Evolutionary conservation across 2,329 filamentous ascomycete species (phyloP).

Genomic region (Volutella citrinella): DNA sequence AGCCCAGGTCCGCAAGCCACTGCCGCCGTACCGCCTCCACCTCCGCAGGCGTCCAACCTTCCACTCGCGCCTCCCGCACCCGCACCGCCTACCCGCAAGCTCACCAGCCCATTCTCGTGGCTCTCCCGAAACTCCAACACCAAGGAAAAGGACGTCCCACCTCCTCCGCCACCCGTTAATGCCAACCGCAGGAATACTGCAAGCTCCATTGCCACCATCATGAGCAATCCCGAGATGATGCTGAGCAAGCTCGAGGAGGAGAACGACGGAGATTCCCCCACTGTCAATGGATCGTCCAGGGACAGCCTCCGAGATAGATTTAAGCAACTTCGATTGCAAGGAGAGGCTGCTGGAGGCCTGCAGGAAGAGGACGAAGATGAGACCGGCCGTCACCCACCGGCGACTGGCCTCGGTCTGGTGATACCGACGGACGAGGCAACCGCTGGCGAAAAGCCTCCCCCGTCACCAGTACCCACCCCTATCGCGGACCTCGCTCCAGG

Average conservation of each 20-base stretch:
- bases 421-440: conserved; percentile 23
- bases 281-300: conserved; percentile 44
- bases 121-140: conserved; percentile 66
- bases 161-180: conserved; percentile 49
- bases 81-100: conserved; percentile 58
- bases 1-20: conserved; percentile 36
- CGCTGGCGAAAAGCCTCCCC: conserved; percentile 30
- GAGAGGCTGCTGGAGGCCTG: conserved; percentile 60
- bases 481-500: conserved; percentile 76
- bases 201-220: conserved; percentile 74
- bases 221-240: conserved; percentile 79
- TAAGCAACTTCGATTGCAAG: conserved; percentile 71
- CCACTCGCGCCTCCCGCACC: conserved; percentile 27
- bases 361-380: conserved; percentile 54
- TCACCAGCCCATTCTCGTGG: conserved; percentile 86
- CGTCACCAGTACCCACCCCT: conserved; percentile 58
- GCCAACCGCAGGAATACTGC: conserved; percentile 67
- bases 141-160: conserved; percentile 52
- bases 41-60: conserved; percentile 15
- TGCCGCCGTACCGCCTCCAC: conserved; percentile 29
- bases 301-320: conserved; percentile 76
- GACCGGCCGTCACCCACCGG: conserved; percentile 25
- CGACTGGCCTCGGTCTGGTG: conserved; percentile 17
- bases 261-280: conserved; percentile 46
- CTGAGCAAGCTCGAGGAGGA: conserved; percentile 75